A percentile compares a stretch with the other conserved stretches of the same genome.
phyloP scores from a whole-genome alignment of 23 red algal species.

The Chondrus crispus region DNA sequence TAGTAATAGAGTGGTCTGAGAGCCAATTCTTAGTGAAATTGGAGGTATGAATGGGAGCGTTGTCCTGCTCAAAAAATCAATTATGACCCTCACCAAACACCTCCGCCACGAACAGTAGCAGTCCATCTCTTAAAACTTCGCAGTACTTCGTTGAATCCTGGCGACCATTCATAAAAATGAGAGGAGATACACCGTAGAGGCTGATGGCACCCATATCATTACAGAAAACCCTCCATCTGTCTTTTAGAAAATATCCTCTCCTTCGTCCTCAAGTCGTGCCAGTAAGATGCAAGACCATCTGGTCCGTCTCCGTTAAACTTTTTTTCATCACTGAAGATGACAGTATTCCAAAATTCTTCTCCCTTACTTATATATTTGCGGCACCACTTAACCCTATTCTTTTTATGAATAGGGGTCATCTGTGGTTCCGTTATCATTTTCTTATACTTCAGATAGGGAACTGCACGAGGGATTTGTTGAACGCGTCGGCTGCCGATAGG shows the following conservation, averaged over 20 bases:
- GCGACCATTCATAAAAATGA: not conserved
- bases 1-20: not conserved
- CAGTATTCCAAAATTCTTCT: not conserved
- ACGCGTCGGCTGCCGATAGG: not conserved
- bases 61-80: not conserved
- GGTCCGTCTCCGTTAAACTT: constrained; percentile 11
- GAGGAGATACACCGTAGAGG: not conserved
- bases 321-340: not conserved
- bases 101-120: not conserved
- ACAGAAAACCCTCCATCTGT: not conserved
- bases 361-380: not conserved
- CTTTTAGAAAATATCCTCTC: not conserved
- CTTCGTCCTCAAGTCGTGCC: not conserved
- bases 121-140: not conserved
- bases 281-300: not conserved
- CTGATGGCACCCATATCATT: not conserved
- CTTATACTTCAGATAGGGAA: not conserved
- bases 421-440: not conserved
- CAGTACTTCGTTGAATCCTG: not conserved
- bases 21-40: not conserved
- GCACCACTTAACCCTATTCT: not conserved
- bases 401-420: not conserved
- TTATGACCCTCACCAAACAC: not conserved
- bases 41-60: not conserved
- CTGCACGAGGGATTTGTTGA: not conserved